phyloP scores from a whole-genome alignment of 106 monocot species.

The Acorus calamus region DNA sequence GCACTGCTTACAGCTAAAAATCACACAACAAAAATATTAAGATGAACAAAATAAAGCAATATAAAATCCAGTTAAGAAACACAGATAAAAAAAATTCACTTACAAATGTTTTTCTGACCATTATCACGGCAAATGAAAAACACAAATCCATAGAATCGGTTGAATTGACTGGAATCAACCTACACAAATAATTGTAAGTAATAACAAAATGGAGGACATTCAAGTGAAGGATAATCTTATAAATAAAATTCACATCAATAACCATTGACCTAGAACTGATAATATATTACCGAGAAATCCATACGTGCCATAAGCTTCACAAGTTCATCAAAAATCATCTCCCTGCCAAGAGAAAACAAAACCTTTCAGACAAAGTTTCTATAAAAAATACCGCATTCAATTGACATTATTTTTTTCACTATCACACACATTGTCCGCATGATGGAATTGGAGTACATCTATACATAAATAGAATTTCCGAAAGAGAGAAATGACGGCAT shows the following conservation, averaged over 20 bases:
- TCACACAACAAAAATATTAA: constrained; percentile 8
- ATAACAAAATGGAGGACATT: background rate
- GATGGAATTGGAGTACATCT: no score
- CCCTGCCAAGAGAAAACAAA: constrained; percentile 14
- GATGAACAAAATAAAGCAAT: background rate
- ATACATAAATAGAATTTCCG: no score
- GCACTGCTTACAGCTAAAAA: constrained; percentile 59
- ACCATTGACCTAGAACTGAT: background rate
- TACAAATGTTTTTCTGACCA: constrained; percentile 86
- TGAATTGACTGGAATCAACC: constrained; percentile 59
- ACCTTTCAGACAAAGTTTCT: no score
- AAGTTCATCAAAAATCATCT: constrained; percentile 37
- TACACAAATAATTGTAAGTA: constrained; percentile 13
- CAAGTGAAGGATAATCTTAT: background rate
- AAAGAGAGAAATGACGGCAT: no score
- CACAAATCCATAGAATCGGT: constrained; percentile 80
- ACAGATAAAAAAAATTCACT: constrained; percentile 10
- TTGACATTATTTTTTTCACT: no score
- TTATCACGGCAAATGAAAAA: constrained; percentile 81
- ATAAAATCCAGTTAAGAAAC: background rate
- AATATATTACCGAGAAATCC: constrained; percentile 40
- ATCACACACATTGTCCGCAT: no score
- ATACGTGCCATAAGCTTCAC: constrained; percentile 45
- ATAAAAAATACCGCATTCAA: no score
- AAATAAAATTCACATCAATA: background rate